phyloP scores from a whole-genome alignment of 768 basidiomycete species.

The Gyrodon lividus region DNA sequence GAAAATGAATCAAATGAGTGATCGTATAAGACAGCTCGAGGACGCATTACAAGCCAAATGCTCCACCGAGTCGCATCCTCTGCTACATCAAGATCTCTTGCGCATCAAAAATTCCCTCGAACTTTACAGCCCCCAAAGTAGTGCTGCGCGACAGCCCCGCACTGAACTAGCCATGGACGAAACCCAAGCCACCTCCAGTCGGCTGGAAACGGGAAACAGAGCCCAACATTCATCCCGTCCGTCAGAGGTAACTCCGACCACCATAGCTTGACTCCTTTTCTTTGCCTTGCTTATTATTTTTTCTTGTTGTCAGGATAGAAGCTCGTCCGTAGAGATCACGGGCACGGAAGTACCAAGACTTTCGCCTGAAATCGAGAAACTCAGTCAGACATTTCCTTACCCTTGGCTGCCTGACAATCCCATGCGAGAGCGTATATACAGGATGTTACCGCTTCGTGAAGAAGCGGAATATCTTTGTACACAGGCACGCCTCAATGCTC shows the following conservation, averaged over 20 bases:
- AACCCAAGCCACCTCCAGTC: conserved; percentile 15
- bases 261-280: not conserved
- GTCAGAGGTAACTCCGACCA: conserved; percentile 21
- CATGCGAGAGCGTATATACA: conserved; percentile 62
- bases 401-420: conserved; percentile 64
- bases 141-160: conserved; percentile 10
- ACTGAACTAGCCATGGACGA: conserved; percentile 5
- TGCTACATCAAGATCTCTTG: conserved; percentile 56
- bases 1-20: conserved; percentile 58
- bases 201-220: not conserved
- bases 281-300: not conserved
- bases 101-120: conserved; percentile 69
- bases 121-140: conserved; percentile 43
- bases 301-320: conserved; percentile 19
- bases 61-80: conserved; percentile 48
- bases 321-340: conserved; percentile 24
- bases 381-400: conserved; percentile 69
- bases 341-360: conserved; percentile 18
- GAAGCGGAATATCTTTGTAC: conserved; percentile 62
- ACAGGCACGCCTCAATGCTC: conserved; percentile 62
- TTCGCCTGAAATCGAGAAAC: conserved; percentile 38
- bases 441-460: conserved; percentile 56
- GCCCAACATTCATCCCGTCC: conserved; percentile 16
- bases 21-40: conserved; percentile 64
- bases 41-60: conserved; percentile 51